Percentiles rank a stretch among this genome's conserved stretches.
phyloP scores from a whole-genome alignment of 805 yeast species.

The Candida dajiaensis region DNA sequence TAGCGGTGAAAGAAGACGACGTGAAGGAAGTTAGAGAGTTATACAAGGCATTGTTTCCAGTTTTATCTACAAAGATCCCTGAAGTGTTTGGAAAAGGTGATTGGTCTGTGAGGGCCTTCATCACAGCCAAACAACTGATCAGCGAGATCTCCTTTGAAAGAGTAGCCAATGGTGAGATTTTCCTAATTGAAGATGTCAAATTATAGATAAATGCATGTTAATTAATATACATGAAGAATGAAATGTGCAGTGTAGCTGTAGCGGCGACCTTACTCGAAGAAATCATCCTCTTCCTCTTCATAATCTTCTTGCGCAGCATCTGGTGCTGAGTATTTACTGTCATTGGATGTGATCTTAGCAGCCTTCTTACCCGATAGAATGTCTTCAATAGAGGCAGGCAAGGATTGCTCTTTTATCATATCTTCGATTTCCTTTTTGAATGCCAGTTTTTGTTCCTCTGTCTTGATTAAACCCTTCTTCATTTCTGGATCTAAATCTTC shows the following conservation, averaged over 20 bases:
- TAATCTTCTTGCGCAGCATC: conserved; percentile 19
- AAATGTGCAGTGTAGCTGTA: background rate
- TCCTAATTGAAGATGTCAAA: conserved; percentile 1
- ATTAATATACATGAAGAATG: background rate
- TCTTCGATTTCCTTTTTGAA: conserved; percentile 49
- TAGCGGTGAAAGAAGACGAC: conserved; percentile 44
- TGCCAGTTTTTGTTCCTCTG: conserved; percentile 38
- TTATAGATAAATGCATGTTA: background rate
- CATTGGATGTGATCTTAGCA: conserved; percentile 11
- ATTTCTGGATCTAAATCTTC: background rate
- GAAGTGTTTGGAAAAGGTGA: conserved; percentile 48
- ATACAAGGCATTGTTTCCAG: conserved; percentile 49
- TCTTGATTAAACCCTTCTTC: conserved; percentile 33
- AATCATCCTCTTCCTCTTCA: conserved; percentile 23
- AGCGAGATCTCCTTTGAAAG: conserved; percentile 42
- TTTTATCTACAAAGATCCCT: conserved; percentile 42
- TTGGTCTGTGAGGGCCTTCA: conserved; percentile 36
- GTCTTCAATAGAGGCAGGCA: conserved; percentile 52
- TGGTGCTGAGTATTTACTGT: conserved; percentile 11
- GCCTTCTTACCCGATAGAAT: conserved; percentile 30
- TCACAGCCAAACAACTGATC: conserved; percentile 42
- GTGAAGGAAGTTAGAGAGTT: conserved; percentile 47
- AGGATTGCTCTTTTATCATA: conserved; percentile 43
- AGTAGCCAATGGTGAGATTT: conserved; percentile 1
- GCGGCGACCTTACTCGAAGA: conserved; percentile 18